Evolutionary conservation across 2,329 filamentous ascomycete genomes (phyloP).

Genomic region (Calonectria fujianensis): DNA sequence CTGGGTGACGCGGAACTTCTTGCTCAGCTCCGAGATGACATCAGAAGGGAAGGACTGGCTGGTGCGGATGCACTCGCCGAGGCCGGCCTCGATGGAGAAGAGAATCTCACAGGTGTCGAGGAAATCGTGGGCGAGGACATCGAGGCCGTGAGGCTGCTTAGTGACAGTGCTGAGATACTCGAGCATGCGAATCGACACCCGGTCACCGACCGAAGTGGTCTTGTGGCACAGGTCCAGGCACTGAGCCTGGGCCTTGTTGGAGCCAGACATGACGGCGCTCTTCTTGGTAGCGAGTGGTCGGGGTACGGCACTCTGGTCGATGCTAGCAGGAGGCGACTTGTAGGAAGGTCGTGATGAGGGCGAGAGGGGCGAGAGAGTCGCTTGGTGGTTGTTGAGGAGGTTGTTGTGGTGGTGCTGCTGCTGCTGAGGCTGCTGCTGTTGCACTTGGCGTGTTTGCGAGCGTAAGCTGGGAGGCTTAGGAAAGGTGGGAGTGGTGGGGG

Average conservation of each 20-base stretch:
- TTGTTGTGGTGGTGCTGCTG: background rate
- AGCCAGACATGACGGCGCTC: slow-evolving; percentile 50
- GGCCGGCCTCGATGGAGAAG: slow-evolving; percentile 81
- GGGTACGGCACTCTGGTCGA: slow-evolving; percentile 29
- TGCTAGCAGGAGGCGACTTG: slow-evolving; percentile 9
- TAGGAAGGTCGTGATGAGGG: background rate
- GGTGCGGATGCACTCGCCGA: slow-evolving; percentile 71
- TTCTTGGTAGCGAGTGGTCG: slow-evolving; percentile 50
- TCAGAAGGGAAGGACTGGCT: slow-evolving; percentile 74
- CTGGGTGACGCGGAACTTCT: slow-evolving; percentile 77
- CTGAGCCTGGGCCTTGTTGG: slow-evolving; percentile 56
- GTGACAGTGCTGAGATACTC: slow-evolving; percentile 77
- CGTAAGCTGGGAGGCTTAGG: slow-evolving; percentile 30
- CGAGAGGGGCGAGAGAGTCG: background rate
- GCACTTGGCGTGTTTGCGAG: background rate
- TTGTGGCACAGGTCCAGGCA: slow-evolving; percentile 70
- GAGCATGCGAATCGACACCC: slow-evolving; percentile 78
- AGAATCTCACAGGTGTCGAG: slow-evolving; percentile 80
- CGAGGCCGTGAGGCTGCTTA: slow-evolving; percentile 73
- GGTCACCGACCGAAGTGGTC: slow-evolving; percentile 76
- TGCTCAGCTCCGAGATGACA: slow-evolving; percentile 77
- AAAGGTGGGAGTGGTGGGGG: slow-evolving; percentile 34
- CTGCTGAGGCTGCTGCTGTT: background rate
- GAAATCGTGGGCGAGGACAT: slow-evolving; percentile 78
- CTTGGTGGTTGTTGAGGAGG: background rate